Evolutionary conservation across 2,329 filamentous ascomycete genomes (phyloP), one percentile per base, ranked within the genome.

Genomic region (Chaetomium olivaceum): DNA sequence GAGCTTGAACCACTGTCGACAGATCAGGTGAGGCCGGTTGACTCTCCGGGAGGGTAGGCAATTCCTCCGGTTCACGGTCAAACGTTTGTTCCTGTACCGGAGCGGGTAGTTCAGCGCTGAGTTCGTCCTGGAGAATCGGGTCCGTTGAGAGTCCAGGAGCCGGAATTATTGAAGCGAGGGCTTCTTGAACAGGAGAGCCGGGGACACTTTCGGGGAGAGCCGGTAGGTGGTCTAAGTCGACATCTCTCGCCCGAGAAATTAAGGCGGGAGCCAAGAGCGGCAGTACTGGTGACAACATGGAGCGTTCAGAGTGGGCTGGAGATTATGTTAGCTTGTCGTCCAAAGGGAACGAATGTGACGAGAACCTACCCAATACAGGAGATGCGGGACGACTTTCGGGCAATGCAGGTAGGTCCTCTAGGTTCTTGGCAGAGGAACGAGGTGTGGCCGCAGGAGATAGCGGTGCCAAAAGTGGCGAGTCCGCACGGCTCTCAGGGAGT

Each of bases 361-460:
- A 8, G 33, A 9, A 58, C 60, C 21, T 29, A 36, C 39, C 29
- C 36, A 25, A 2, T 2, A 54, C 48, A 14, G 66, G 65, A 25
- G 67, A 67, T 19, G 6, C 39, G 16, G 51, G 23, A 25, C 58
- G 65, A 29, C 65, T 69, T n/a, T 66, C 62, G 14, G 67, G 67
- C 4, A 69, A 61, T 3, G 61, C 50, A 2, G 65, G 65, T 23
- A 63, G 27, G 5, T 31, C 21, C 29, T 58, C 33, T 21, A 64
- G 21, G n/a, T 51, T 33, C 19, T 60, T 55, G 19, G 16, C 36
- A 3, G 31, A n/a, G 9, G 33, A 27, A 3, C 3, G 33, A 4
- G 14, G 19, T 43, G 36, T 11, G 6, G 31, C 33, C 11, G n/a
- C 8, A 6, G 39, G 12, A 50, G 57, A 14, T n/a, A 46, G 25